Evolutionary conservation across 2,329 filamentous ascomycete genomes (phyloP).

Genomic region (Chaetomiaceae sp.): DNA sequence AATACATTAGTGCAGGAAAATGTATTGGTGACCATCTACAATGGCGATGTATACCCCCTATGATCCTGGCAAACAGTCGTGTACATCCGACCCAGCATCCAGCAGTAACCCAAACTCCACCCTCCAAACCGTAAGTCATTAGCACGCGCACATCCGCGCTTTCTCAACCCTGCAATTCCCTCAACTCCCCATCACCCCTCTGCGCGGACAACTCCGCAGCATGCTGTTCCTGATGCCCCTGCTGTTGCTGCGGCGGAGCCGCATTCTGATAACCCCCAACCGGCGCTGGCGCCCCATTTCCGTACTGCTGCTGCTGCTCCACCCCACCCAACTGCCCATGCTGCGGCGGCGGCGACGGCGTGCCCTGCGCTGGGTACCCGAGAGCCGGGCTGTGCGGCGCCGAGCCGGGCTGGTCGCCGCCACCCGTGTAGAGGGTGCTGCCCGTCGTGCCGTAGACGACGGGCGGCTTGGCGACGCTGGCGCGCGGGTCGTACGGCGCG

Average conservation of each 20-base stretch:
- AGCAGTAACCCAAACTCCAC: background rate
- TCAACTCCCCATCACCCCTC: slow-evolving; percentile 28
- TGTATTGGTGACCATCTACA: too few species aligned
- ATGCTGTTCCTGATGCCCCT: slow-evolving; percentile 13
- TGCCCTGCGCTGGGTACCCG: background rate
- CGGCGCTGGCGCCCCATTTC: background rate
- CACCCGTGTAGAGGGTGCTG: slow-evolving; percentile 10
- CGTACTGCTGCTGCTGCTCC: background rate
- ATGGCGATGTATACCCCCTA: too few species aligned
- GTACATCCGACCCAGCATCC: background rate
- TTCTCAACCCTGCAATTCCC: slow-evolving; percentile 29
- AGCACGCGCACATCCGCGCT: too few species aligned
- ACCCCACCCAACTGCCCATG: background rate
- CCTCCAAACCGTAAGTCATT: background rate
- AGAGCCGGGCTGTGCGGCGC: slow-evolving; percentile 9
- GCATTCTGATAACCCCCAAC: slow-evolving; percentile 8
- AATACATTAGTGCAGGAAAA: too few species aligned
- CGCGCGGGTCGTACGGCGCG: background rate
- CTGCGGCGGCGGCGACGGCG: slow-evolving; percentile 11
- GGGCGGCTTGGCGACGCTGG: slow-evolving; percentile 1
- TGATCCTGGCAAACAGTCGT: too few species aligned
- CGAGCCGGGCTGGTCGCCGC: background rate
- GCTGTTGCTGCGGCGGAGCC: slow-evolving; percentile 5
- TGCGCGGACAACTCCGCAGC: slow-evolving; percentile 28
- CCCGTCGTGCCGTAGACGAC: slow-evolving; percentile 12